A percentile compares a stretch with the other conserved stretches of the same genome.
Conservation (phyloP, 1,139 yeast species). For the Nakaseomyces nivariensis region DNA sequence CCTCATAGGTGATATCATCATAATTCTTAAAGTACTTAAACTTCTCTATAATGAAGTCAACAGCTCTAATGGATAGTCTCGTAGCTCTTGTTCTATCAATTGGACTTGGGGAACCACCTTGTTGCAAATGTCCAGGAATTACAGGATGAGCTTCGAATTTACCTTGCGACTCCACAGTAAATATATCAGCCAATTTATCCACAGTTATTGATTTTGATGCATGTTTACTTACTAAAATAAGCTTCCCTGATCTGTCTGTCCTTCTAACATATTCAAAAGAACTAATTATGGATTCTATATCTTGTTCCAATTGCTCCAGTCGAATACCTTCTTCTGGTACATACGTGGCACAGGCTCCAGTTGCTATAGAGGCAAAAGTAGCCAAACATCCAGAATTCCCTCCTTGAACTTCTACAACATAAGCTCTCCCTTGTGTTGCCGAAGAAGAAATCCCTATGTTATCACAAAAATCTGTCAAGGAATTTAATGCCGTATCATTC, state of each 20-base stretch:
- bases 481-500: conserved; percentile 83
- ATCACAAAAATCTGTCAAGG: conserved; percentile 86
- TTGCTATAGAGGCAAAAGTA: conserved; percentile 70
- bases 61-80: conserved; percentile 59
- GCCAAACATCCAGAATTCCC: conserved; percentile 94
- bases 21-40: conserved; percentile 25
- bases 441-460: conserved; percentile 91
- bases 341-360: conserved; percentile 89
- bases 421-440: conserved; percentile 86
- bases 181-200: conserved; percentile 56
- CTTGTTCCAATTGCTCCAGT: conserved; percentile 63
- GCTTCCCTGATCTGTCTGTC: conserved; percentile 60
- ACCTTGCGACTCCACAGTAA: conserved; percentile 55
- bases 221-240: conserved; percentile 57
- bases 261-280: conserved; percentile 71
- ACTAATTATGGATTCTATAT: conserved; percentile 58
- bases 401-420: conserved; percentile 95
- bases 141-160: conserved; percentile 70
- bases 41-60: conserved; percentile 53
- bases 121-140: conserved; percentile 77
- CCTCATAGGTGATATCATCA: conserved; percentile 27
- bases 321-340: conserved; percentile 84
- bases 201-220: conserved; percentile 62
- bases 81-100: conserved; percentile 68
- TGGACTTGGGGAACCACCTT: conserved; percentile 68